Conservation (phyloP, 495 filamentous ascomycete species). For the Aspergillus wentii region DNA sequence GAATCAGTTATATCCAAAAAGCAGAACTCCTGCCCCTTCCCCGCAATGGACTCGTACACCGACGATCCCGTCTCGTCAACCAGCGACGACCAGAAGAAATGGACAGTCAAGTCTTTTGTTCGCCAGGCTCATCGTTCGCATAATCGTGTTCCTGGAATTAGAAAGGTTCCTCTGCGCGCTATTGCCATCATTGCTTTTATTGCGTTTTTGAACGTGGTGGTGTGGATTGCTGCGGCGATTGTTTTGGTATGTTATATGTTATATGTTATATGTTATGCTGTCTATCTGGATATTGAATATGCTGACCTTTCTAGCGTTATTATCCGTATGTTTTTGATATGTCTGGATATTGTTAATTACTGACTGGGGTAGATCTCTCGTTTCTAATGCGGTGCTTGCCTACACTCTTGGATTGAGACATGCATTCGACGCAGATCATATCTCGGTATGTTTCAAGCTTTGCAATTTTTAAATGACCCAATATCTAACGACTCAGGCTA, state of each 20-base stretch:
- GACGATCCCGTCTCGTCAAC: background rate
- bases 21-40: too few relatives aligned
- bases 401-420: conserved; percentile 91
- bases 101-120: conserved; percentile 29
- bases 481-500: conserved; percentile 50
- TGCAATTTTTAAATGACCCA: background rate
- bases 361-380: conserved; percentile 45
- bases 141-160: conserved; percentile 42
- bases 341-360: background rate
- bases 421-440: conserved; percentile 95
- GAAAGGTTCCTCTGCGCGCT: conserved; percentile 59
- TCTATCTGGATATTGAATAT: background rate
- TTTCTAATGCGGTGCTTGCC: conserved; percentile 74
- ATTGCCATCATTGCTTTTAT: conserved; percentile 63
- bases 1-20: too few relatives aligned
- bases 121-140: conserved; percentile 37
- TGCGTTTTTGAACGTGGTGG: conserved; percentile 58
- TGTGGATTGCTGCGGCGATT: conserved; percentile 70
- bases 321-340: conserved; percentile 25
- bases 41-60: too few relatives aligned
- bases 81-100: too few relatives aligned
- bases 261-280: background rate
- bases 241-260: conserved; percentile 46
- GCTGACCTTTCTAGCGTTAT: conserved; percentile 22
- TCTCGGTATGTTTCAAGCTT: conserved; percentile 52